Base-by-base conservation (phyloP, 2,329 filamentous ascomycete species). In the Pseudogymnoascus pannorum region DNA sequence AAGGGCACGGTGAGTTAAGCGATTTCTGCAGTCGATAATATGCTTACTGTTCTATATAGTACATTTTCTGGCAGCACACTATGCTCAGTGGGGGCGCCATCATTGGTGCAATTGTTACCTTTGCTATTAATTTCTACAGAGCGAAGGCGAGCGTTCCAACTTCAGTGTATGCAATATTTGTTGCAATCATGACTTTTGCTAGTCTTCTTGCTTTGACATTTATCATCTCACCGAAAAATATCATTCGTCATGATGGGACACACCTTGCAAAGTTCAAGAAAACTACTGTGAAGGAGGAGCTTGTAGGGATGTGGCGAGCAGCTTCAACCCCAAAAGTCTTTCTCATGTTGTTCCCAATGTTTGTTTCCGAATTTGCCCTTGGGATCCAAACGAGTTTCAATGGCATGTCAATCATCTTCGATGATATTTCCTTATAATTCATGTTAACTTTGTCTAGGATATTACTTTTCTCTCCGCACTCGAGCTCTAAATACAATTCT, bases 201-300 rank as follows among this genome's bases (percentile, higher is more conserved):
- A 63, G 64, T 26, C 18, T 64, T 3, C 12, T 65, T 54, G 59
- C 64, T n/a, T 35, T 66, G 3, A 26, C 65, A 40, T 66, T 66
- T 20, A 60, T 69, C 14, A 62, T 67, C 57, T 63, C 57, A 40
- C 69, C 68, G 36, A 65, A 64, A 38, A 67, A 64, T 31, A 65
- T 69, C 35, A 64, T 66, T 62, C 54, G 64, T 7, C 9, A 38
- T 12, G 64, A 66, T 35, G 63, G 63, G 6, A 61, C 61, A 22
- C 54, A 59, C 24, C 59, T 66, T 18, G 64, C 64, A 3, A 40
- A 65, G 9, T 65, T 66, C 58, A 60, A 65, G 38, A 60, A 57
- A 18, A 61, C 60, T 14, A 58, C 63, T 6, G 38, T 66, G 33
- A 16, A 16, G 14, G 59, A 65, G 20, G 64, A 66, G 51, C 20